Conservation (phyloP, 2,329 filamentous ascomycete genomes). For the Clonostachys rosea region DNA sequence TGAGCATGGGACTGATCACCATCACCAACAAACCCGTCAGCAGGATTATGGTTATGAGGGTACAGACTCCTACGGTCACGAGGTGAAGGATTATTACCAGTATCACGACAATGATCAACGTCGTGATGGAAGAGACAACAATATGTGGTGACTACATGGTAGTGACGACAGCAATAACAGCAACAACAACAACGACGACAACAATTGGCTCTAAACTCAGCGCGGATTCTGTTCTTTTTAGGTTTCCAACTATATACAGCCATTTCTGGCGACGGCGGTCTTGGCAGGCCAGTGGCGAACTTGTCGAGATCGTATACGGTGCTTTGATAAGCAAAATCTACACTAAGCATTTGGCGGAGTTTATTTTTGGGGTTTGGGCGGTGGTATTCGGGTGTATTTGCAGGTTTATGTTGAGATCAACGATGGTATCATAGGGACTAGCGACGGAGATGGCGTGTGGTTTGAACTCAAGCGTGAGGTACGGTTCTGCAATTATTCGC, state of each 20-base stretch:
- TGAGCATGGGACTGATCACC: constrained; percentile 34
- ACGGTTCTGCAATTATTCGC: too few species aligned
- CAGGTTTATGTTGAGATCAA: too few species aligned
- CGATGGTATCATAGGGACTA: too few species aligned
- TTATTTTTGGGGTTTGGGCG: background rate
- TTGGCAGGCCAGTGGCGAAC: background rate
- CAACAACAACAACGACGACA: background rate
- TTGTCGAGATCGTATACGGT: too few species aligned
- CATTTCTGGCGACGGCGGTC: background rate
- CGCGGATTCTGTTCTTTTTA: background rate
- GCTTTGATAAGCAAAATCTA: too few species aligned
- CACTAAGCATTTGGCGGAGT: background rate
- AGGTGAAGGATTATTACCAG: constrained; percentile 33
- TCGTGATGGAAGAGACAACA: constrained; percentile 27
- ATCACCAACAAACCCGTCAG: constrained; percentile 3
- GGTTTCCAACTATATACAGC: too few species aligned
- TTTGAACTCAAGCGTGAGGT: too few species aligned
- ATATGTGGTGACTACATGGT: constrained; percentile 34
- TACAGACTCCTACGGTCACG: constrained; percentile 27
- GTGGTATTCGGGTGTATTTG: too few species aligned
- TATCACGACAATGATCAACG: constrained; percentile 24
- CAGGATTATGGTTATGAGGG: constrained; percentile 38
- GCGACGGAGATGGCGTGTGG: too few species aligned
- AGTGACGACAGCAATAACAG: background rate
- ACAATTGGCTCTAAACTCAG: constrained; percentile 2